A percentile compares a stretch with the other conserved stretches of the same genome.
Conservation (phyloP, 179 eudicot species). For the Vitellaria paradoxa region DNA sequence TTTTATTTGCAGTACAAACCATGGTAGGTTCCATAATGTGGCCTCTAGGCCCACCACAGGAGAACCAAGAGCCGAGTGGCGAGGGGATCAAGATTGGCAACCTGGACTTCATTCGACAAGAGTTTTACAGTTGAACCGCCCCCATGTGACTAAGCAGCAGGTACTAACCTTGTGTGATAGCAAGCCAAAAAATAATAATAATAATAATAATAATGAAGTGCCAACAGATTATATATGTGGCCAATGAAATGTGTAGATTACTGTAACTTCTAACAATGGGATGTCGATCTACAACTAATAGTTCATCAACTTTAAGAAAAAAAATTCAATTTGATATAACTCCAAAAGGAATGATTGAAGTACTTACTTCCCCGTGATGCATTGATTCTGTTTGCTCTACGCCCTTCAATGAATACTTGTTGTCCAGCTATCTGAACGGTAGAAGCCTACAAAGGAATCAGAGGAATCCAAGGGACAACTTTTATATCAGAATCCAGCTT, state of each 20-base stretch:
- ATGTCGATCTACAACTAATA: neutral
- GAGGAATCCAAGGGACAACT: constrained; percentile 8
- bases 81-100: too few species aligned
- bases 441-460: constrained; percentile 51
- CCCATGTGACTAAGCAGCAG: too few species aligned
- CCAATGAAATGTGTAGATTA: neutral
- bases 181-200: neutral
- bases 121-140: neutral
- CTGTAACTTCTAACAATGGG: neutral
- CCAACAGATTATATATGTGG: neutral
- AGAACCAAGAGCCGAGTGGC: too few species aligned
- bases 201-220: neutral
- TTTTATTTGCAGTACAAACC: too few species aligned
- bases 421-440: constrained; percentile 72
- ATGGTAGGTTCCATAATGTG: too few species aligned
- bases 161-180: too few species aligned
- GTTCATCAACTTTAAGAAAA: neutral
- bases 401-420: constrained; percentile 75
- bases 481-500: neutral
- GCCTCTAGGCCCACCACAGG: too few species aligned
- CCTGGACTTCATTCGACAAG: neutral
- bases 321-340: neutral
- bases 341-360: neutral
- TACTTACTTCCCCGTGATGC: constrained; percentile 82
- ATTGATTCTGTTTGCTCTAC: constrained; percentile 74